Conservation (phyloP, 2,329 filamentous ascomycete genomes). For the Neurospora sp. region DNA sequence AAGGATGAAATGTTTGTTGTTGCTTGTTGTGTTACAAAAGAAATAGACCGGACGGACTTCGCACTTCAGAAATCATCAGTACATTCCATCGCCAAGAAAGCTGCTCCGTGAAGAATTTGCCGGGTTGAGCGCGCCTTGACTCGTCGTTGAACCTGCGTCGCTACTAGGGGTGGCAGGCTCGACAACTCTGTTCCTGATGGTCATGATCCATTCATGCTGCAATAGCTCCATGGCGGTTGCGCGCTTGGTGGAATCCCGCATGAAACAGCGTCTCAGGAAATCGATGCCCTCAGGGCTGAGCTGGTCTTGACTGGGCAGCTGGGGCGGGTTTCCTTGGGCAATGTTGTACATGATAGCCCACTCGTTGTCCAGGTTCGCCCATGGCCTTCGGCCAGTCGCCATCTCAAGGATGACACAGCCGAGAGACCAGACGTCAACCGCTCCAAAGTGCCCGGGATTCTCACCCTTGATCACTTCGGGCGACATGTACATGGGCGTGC, state of each 20-base stretch:
- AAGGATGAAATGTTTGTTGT: neutral
- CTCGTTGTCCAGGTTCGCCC: constrained; percentile 94
- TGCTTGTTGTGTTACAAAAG: neutral
- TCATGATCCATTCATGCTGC: constrained; percentile 84
- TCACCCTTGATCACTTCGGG: constrained; percentile 95
- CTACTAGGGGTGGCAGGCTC: constrained; percentile 55
- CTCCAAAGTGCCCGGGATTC: constrained; percentile 66
- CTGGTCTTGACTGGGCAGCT: constrained; percentile 72
- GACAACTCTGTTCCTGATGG: constrained; percentile 53
- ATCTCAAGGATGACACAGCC: constrained; percentile 97
- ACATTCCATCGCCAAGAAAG: constrained; percentile 24
- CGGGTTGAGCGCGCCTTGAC: constrained; percentile 26
- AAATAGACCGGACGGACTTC: neutral
- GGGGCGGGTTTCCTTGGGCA: constrained; percentile 87
- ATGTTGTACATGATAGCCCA: constrained; percentile 99
- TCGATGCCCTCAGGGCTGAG: constrained; percentile 77
- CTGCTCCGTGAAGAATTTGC: constrained; percentile 20
- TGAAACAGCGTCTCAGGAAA: constrained; percentile 80
- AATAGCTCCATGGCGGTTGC: constrained; percentile 79
- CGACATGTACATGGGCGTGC: constrained; percentile 99
- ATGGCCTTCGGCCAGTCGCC: constrained; percentile 87
- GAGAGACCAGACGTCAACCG: constrained; percentile 92
- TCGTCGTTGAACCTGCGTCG: constrained; percentile 33
- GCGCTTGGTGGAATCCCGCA: constrained; percentile 68
- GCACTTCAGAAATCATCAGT: constrained; percentile 16